Percentiles rank a stretch among this genome's conserved stretches.
phyloP scores from a whole-genome alignment of 2,329 filamentous ascomycete genomes.

The Pseudogymnoascus destructans region DNA sequence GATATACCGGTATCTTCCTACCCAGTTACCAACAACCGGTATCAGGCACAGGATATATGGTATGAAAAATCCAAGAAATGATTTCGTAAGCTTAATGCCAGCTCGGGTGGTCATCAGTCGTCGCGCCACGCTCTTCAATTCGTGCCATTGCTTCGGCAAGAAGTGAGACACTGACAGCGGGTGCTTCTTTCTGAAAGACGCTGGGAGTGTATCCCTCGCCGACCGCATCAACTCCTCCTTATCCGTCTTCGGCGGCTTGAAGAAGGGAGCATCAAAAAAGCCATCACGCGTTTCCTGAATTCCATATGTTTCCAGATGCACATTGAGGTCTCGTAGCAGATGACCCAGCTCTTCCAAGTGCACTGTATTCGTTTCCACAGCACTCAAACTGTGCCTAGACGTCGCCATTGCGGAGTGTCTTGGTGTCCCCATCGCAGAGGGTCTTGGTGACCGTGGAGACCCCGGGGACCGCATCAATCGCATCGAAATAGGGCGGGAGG shows the following conservation, averaged over 20 bases:
- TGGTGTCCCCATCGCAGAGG: neutral
- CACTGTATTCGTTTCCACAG: neutral
- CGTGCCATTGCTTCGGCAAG: conserved; percentile 35
- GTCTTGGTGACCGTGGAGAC: neutral
- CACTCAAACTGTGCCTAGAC: neutral
- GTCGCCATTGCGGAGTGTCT: neutral
- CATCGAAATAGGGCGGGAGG: conserved; percentile 17
- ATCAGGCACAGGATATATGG: conserved; percentile 43
- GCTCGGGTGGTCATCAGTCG: conserved; percentile 35
- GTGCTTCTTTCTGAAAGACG: conserved; percentile 31
- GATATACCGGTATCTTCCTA: conserved; percentile 42
- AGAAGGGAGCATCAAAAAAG: conserved; percentile 32
- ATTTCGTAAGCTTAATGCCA: conserved; percentile 39
- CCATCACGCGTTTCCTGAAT: conserved; percentile 32
- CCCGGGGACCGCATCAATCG: conserved; percentile 15
- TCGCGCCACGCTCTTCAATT: conserved; percentile 30
- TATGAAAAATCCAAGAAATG: conserved; percentile 43
- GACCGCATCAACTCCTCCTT: conserved; percentile 30
- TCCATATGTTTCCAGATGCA: conserved; percentile 31
- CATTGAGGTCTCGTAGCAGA: conserved; percentile 25
- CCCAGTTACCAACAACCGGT: conserved; percentile 34
- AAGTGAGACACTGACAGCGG: conserved; percentile 36
- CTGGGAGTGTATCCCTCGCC: conserved; percentile 34
- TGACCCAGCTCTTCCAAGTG: conserved; percentile 17
- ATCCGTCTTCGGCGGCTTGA: conserved; percentile 30